Percentiles rank a stretch among this genome's conserved stretches.
These are phyloP conservation scores for Nakazawaea ernobii DNA, from an alignment of 805 yeast species.

Conservation along the genomic window DNA sequence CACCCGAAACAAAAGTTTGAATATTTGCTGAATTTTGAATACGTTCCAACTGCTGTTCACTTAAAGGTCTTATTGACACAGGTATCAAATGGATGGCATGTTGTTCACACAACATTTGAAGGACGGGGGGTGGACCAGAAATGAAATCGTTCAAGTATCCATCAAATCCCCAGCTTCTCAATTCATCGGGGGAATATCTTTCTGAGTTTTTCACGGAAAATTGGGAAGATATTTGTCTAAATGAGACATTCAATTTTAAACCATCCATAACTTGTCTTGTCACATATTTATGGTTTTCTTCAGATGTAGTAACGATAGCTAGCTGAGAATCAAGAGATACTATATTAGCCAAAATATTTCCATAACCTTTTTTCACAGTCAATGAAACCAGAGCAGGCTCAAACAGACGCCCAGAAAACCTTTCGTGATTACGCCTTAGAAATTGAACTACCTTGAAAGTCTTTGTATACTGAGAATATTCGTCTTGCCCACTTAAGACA, in stretches of 20 bases:
- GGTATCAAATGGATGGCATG: constrained; percentile 55
- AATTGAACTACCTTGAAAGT: constrained; percentile 34
- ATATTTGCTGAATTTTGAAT: constrained; percentile 32
- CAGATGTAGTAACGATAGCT: constrained; percentile 58
- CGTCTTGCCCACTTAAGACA: constrained; percentile 30
- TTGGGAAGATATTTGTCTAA: constrained; percentile 38
- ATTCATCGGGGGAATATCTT: constrained; percentile 20
- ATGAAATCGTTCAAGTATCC: constrained; percentile 71
- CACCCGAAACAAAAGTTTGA: constrained; percentile 56
- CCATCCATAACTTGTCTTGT: constrained; percentile 37
- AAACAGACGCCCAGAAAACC: constrained; percentile 38
- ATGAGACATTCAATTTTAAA: constrained; percentile 40
- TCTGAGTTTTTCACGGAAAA: constrained; percentile 12
- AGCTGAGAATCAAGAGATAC: constrained; percentile 47
- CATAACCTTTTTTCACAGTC: constrained; percentile 40
- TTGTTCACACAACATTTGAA: constrained; percentile 62
- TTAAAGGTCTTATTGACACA: constrained; percentile 42
- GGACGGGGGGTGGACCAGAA: constrained; percentile 65
- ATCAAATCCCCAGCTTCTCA: constrained; percentile 62
- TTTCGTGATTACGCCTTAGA: constrained; percentile 32
- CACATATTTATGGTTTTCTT: constrained; percentile 41
- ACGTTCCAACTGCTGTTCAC: constrained; percentile 29
- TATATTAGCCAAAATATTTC: constrained; percentile 51
- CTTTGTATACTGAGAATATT: constrained; percentile 24
- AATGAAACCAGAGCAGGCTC: constrained; percentile 76